These are phyloP conservation scores for Dalechampia spathulata DNA, from an alignment of 441 rosid species.

Conservation along the genomic window DNA sequence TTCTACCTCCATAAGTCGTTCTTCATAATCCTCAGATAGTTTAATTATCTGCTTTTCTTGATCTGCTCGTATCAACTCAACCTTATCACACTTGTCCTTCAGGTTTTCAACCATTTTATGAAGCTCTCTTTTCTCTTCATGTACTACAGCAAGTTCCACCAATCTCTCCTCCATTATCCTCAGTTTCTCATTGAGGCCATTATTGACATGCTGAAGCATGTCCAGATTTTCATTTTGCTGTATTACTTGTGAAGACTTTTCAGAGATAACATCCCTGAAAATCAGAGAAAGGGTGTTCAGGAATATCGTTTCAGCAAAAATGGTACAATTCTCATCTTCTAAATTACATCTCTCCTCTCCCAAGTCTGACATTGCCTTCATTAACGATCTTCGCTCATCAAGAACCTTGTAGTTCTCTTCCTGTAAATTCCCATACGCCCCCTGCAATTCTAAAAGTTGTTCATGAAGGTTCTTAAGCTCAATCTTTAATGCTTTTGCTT, in stretches of 20 bases:
- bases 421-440: slow-evolving; percentile 36
- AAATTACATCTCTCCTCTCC: slow-evolving; percentile 40
- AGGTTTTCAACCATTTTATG: slow-evolving; percentile 40
- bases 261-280: slow-evolving; percentile 41
- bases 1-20: slow-evolving; percentile 37
- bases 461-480: slow-evolving; percentile 43
- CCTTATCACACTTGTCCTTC: slow-evolving; percentile 46
- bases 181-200: slow-evolving; percentile 49
- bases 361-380: slow-evolving; percentile 32
- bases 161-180: slow-evolving; percentile 34
- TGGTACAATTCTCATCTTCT: slow-evolving; percentile 51
- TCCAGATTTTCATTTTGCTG: slow-evolving; percentile 37
- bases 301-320: slow-evolving; percentile 42
- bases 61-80: slow-evolving; percentile 38
- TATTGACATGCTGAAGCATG: slow-evolving; percentile 36
- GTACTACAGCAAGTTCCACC: slow-evolving; percentile 30
- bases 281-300: slow-evolving; percentile 48
- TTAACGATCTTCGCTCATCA: slow-evolving; percentile 45
- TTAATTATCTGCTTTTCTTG: slow-evolving; percentile 44
- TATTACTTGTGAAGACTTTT: slow-evolving; percentile 37
- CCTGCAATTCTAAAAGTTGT: slow-evolving; percentile 39
- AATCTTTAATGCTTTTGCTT: slow-evolving; percentile 46
- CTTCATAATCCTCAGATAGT: slow-evolving; percentile 44
- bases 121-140: slow-evolving; percentile 42
- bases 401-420: slow-evolving; percentile 41